Evolutionary conservation across 371 early-diverging fungal species (phyloP).

Genomic region (Apophysomyces sp.): DNA sequence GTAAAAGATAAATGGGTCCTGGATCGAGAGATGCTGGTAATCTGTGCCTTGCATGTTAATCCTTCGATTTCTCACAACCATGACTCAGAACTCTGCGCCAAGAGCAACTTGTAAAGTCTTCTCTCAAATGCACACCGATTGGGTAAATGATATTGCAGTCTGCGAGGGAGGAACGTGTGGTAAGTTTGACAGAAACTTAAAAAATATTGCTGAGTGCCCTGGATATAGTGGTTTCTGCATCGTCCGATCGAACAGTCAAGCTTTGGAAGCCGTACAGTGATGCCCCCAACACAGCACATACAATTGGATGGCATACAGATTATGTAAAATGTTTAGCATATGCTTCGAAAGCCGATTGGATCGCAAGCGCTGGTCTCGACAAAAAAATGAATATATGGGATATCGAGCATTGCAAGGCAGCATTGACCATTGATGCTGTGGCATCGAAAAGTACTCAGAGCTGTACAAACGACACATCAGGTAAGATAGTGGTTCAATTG

Average conservation of each 20-base stretch:
- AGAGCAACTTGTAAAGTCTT: constrained; percentile 65
- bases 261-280: constrained; percentile 68
- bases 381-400: constrained; percentile 91
- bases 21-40: constrained; percentile 10
- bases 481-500: neutral
- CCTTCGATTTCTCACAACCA: neutral
- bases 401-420: constrained; percentile 42
- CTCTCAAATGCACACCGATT: constrained; percentile 89
- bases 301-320: constrained; percentile 85
- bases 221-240: constrained; percentile 78
- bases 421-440: constrained; percentile 24
- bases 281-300: constrained; percentile 40
- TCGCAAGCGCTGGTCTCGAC: constrained; percentile 95
- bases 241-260: constrained; percentile 90
- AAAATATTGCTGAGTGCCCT: neutral
- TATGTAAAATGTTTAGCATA: constrained; percentile 82
- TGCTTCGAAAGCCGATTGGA: constrained; percentile 69
- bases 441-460: neutral
- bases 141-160: constrained; percentile 93
- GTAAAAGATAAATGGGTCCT: constrained; percentile 14
- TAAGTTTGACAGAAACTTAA: constrained; percentile 11
- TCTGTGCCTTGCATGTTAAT: neutral
- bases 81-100: constrained; percentile 28
- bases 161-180: constrained; percentile 43
- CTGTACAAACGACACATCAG: constrained; percentile 8